phyloP scores from a whole-genome alignment of 2,329 filamentous ascomycete genomes.

The Penicillium corylophilum region DNA sequence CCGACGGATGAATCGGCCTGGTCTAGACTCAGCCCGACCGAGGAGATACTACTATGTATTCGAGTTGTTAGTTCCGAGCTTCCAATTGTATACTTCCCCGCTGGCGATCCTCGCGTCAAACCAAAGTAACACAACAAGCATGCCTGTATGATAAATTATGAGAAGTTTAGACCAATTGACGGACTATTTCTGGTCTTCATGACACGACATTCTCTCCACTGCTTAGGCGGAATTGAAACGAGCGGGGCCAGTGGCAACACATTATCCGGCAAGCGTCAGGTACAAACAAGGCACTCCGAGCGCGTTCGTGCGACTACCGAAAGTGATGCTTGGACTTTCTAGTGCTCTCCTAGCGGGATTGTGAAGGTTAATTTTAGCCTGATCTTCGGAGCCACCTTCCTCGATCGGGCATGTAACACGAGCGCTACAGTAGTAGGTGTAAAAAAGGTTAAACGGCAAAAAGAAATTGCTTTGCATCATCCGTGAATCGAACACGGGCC shows the following conservation, averaged over 20 bases:
- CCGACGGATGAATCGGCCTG: neutral
- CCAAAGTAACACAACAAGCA: neutral
- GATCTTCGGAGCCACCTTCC: neutral
- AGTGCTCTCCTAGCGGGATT: neutral
- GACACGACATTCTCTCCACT: neutral
- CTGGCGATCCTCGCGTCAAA: neutral
- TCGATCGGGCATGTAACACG: neutral
- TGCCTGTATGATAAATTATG: neutral
- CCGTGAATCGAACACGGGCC: constrained; percentile 50
- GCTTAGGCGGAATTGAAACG: neutral
- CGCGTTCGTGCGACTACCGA: neutral
- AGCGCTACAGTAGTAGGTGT: neutral
- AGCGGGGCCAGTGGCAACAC: no score
- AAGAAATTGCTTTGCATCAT: constrained; percentile 26
- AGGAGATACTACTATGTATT: neutral
- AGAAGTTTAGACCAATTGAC: neutral
- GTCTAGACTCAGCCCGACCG: neutral
- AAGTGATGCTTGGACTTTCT: neutral
- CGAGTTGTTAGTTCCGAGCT: neutral
- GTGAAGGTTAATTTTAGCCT: neutral
- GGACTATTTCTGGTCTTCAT: neutral
- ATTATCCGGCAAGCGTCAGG: neutral
- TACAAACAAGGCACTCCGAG: neutral
- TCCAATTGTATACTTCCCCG: neutral
- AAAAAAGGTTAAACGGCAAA: neutral